phyloP scores from a whole-genome alignment of 2,329 filamentous ascomycete genomes.

The Epichloe bromicola region DNA sequence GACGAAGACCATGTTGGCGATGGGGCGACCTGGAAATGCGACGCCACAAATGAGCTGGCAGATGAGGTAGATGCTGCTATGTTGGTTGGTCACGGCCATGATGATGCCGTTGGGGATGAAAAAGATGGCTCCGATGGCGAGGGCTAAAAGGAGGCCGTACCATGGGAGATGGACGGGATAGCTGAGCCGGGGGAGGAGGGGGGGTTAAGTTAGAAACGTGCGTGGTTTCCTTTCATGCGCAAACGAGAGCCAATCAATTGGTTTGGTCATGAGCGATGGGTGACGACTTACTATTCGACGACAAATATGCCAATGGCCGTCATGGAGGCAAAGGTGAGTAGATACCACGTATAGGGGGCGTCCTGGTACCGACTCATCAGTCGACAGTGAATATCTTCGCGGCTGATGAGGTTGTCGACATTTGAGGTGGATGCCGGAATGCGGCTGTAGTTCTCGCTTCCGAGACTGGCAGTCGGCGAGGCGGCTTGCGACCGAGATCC shows the following conservation, averaged over 20 bases:
- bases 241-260: no score
- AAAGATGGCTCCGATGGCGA: conserved; percentile 65
- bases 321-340: conserved; percentile 64
- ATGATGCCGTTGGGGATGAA: conserved; percentile 88
- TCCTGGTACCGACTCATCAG: conserved; percentile 75
- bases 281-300: conserved; percentile 58
- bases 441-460: conserved; percentile 10
- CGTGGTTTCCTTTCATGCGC: no score
- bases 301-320: conserved; percentile 68
- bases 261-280: conserved; percentile 2
- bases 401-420: conserved; percentile 45
- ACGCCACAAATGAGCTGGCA: conserved; percentile 75
- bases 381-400: conserved; percentile 73
- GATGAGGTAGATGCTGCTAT: conserved; percentile 75
- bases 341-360: conserved; percentile 70
- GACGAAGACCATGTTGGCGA: conserved; percentile 89
- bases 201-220: not conserved
- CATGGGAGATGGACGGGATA: conserved; percentile 74
- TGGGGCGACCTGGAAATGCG: conserved; percentile 70
- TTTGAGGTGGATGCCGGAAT: conserved; percentile 25
- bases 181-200: conserved; percentile 21
- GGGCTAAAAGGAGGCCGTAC: conserved; percentile 70
- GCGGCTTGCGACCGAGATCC: conserved; percentile 14
- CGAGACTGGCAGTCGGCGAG: conserved; percentile 8
- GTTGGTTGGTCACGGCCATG: conserved; percentile 86